Evolutionary conservation across 768 basidiomycete genomes (phyloP).

Genomic region (Cystofilobasidium capitatum): DNA sequence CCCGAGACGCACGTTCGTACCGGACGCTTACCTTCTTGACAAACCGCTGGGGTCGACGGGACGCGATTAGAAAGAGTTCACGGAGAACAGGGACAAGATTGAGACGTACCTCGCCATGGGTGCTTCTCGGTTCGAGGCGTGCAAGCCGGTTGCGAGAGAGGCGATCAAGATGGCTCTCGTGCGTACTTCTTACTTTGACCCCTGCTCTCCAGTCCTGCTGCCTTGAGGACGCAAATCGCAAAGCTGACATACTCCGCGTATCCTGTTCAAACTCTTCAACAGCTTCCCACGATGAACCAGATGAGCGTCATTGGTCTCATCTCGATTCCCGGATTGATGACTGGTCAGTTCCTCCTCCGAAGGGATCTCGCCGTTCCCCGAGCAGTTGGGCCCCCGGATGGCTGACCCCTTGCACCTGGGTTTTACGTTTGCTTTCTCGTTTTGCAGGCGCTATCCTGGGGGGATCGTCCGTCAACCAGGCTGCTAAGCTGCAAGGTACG

Average conservation of each 20-base stretch:
- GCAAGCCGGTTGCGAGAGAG: conserved; percentile 64
- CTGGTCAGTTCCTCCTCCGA: not conserved
- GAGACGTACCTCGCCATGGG: conserved; percentile 71
- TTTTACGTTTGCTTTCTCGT: too few relatives aligned
- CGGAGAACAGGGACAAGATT: conserved; percentile 74
- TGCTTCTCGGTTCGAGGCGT: conserved; percentile 72
- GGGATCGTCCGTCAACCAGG: conserved; percentile 72
- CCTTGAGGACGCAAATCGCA: not conserved
- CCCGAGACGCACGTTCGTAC: not conserved
- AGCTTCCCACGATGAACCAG: conserved; percentile 72
- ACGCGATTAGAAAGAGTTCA: conserved; percentile 33
- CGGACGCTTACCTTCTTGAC: not conserved
- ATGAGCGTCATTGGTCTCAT: conserved; percentile 53
- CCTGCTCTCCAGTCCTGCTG: not conserved
- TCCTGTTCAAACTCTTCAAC: conserved; percentile 39
- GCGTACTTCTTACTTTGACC: conserved; percentile 32
- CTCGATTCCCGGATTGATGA: conserved; percentile 23
- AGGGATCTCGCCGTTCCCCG: too few relatives aligned
- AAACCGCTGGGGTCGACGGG: not conserved
- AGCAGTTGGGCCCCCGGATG: too few relatives aligned
- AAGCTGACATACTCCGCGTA: not conserved
- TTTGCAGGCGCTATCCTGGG: conserved; percentile 86
- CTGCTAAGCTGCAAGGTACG: conserved; percentile 63
- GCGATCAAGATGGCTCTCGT: conserved; percentile 64
- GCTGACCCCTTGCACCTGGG: too few relatives aligned